These are phyloP conservation scores for Sonneratia alba DNA, from an alignment of 345 rosid genomes.

Conservation along the genomic window DNA sequence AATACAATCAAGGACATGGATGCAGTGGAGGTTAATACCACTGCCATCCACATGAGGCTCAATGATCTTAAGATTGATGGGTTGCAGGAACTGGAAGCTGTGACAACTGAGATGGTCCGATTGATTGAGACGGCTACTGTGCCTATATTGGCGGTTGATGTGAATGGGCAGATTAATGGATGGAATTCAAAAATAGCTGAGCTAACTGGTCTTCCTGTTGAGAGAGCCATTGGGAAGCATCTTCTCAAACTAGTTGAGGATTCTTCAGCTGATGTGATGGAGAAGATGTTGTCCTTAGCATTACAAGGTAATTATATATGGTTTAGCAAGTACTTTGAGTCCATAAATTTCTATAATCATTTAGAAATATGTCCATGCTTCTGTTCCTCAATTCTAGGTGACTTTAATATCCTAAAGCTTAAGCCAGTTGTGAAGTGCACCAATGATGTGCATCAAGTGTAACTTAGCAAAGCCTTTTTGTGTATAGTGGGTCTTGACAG, in stretches of 20 bases:
- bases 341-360: neutral
- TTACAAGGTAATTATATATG: slow-evolving; percentile 51
- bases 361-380: neutral
- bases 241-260: slow-evolving; percentile 79
- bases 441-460: neutral
- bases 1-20: slow-evolving; percentile 62
- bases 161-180: slow-evolving; percentile 78
- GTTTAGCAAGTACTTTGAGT: neutral
- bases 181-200: slow-evolving; percentile 93
- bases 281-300: slow-evolving; percentile 61
- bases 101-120: slow-evolving; percentile 92
- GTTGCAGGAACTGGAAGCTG: slow-evolving; percentile 82
- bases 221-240: slow-evolving; percentile 77
- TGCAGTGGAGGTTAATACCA: slow-evolving; percentile 31
- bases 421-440: neutral
- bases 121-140: slow-evolving; percentile 87
- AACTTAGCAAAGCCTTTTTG: neutral
- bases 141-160: slow-evolving; percentile 85
- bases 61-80: slow-evolving; percentile 76
- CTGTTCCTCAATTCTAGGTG: neutral
- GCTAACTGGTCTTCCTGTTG: slow-evolving; percentile 73
- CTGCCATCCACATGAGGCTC: slow-evolving; percentile 47
- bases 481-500: neutral
- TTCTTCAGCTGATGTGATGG: slow-evolving; percentile 52
- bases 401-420: neutral